phyloP scores from a whole-genome alignment of 2,329 filamentous ascomycete genomes.

The Ilyonectria mors-panacis region DNA sequence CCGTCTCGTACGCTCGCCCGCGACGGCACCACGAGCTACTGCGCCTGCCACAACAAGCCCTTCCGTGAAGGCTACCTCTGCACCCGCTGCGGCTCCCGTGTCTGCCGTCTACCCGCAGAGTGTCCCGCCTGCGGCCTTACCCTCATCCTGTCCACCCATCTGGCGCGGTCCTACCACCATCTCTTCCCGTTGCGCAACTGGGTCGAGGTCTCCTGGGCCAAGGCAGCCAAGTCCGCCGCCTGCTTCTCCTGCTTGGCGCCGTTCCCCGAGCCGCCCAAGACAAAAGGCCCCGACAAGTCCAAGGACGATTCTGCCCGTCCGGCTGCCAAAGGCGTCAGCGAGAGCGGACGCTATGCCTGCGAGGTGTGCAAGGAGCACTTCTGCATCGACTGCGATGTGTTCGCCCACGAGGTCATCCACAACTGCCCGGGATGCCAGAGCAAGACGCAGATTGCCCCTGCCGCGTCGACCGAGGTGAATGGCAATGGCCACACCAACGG shows the following conservation, averaged over 20 bases:
- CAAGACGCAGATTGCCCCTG: constrained; percentile 48
- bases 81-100: constrained; percentile 88
- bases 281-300: constrained; percentile 36
- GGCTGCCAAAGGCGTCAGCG: constrained; percentile 77
- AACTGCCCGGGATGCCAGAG: constrained; percentile 94
- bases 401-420: constrained; percentile 93
- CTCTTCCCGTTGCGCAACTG: constrained; percentile 92
- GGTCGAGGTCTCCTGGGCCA: constrained; percentile 88
- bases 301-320: constrained; percentile 45
- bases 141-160: constrained; percentile 92
- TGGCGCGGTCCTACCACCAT: constrained; percentile 94
- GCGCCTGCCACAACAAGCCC: constrained; percentile 90
- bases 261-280: constrained; percentile 72
- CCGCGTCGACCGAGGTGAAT: constrained; percentile 46
- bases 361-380: constrained; percentile 91
- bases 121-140: constrained; percentile 94
- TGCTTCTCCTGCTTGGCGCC: constrained; percentile 84
- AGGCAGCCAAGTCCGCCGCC: constrained; percentile 72
- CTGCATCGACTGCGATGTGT: constrained; percentile 98
- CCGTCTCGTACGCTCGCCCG: constrained; percentile 86
- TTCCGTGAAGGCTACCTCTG: constrained; percentile 90
- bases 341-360: constrained; percentile 91
- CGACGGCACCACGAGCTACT: constrained; percentile 77
- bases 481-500: constrained; percentile 55
- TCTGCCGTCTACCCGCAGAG: constrained; percentile 90